Evolutionary conservation across 441 rosid species (phyloP).

Genomic region (Erodium texanum): DNA sequence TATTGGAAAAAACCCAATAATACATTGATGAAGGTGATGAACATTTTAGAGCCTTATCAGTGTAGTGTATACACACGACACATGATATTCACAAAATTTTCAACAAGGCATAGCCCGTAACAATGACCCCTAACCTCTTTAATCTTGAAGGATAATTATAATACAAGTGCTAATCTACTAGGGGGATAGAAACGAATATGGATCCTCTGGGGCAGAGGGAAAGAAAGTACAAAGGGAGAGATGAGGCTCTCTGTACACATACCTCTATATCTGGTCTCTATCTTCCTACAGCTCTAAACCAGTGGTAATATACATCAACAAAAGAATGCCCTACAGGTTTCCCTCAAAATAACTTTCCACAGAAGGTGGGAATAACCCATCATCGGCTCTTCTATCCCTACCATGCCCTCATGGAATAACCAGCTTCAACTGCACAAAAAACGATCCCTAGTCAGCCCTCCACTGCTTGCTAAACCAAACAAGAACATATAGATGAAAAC

Average conservation of each 20-base stretch:
- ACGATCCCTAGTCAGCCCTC: neutral
- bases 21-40: too few relatives aligned
- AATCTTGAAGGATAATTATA: slow-evolving; percentile 23
- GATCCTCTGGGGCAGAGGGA: slow-evolving; percentile 26
- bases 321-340: neutral
- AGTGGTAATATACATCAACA: slow-evolving; percentile 48
- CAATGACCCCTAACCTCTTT: slow-evolving; percentile 37
- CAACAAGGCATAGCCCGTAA: slow-evolving; percentile 34
- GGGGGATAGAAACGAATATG: slow-evolving; percentile 31
- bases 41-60: too few relatives aligned
- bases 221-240: slow-evolving; percentile 27
- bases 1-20: neutral
- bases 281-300: slow-evolving; percentile 44
- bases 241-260: slow-evolving; percentile 57
- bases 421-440: neutral
- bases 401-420: neutral
- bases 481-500: neutral
- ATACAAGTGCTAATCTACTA: slow-evolving; percentile 45
- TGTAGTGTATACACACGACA: too few relatives aligned
- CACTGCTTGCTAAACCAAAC: neutral
- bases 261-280: slow-evolving; percentile 46
- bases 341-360: neutral
- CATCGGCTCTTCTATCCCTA: neutral
- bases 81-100: slow-evolving; percentile 50
- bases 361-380: neutral